Evolutionary conservation across 2,329 filamentous ascomycete genomes (phyloP), one percentile per base, ranked within the genome.

Genomic region (Knufia petricola): DNA sequence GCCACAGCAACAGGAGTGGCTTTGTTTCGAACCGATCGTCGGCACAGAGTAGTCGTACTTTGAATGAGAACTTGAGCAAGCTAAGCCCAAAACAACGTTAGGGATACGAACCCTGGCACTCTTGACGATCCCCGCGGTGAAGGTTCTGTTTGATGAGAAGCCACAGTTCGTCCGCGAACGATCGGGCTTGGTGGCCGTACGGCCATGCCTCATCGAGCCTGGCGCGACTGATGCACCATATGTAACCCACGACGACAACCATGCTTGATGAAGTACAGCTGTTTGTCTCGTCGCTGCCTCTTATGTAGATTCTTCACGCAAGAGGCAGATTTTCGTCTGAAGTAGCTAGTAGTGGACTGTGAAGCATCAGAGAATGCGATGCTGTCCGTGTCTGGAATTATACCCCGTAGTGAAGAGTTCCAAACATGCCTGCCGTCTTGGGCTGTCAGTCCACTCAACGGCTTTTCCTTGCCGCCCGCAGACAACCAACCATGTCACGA

Each of bases 401-500:
- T 46, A 15, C n/a, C n/a, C n/a, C n/a, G n/a, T n/a, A n/a, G n/a
- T 44, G 28, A 20, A 9, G 21, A 44, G 24, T n/a, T 4, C 21
- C 21, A 23, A 24, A 17, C 4, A 30, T 38, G 23, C 34, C 32
- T 47, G 32, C 34, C 28, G 12, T 20, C 26, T 45, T 38, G 31
- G 40, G 8, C 21, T 19, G 30, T 38, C 40, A 39, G 40, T 39
- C 31, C 40, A 43, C 41, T 49, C 15, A 23, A 17, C 13, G 32
- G 42, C 23, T 23, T 12, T 50, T 31, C 15, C 36, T 46, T 50
- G 36, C 44, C 48, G 42, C 44, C 34, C 23, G 24, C 23, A 28
- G 20, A 17, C n/a, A 47, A 28, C 48, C 48, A 50, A 50, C 48
- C 42, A 50, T 34, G 21, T 46, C 43, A 26, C 43, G 42, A 50